phyloP scores from a whole-genome alignment of 2,329 filamentous ascomycete species.

The Purpureocillium takamizusanense region DNA sequence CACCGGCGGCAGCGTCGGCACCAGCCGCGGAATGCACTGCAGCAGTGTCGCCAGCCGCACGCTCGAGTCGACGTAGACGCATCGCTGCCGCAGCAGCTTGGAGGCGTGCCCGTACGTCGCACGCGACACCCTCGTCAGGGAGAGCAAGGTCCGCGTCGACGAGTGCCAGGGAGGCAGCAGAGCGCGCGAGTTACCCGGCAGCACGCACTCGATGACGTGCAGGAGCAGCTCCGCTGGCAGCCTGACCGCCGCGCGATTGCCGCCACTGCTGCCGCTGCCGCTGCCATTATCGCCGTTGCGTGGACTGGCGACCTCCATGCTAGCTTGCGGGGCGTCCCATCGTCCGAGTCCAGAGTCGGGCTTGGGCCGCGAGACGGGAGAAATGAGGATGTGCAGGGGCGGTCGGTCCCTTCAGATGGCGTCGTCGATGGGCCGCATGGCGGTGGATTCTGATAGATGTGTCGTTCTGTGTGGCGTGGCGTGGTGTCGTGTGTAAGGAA shows the following conservation, averaged over 20 bases:
- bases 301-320: no score
- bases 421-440: no score
- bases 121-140: constrained; percentile 32
- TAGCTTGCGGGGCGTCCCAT: no score
- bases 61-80: constrained; percentile 32
- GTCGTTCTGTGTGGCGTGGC: no score
- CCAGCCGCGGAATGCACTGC: constrained; percentile 21
- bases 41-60: constrained; percentile 23
- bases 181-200: constrained; percentile 18
- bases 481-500: no score
- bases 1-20: constrained; percentile 17
- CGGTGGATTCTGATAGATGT: no score
- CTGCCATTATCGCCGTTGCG: no score
- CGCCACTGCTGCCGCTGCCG: not conserved
- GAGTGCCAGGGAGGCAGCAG: constrained; percentile 28
- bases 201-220: constrained; percentile 23
- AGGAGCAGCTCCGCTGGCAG: constrained; percentile 26
- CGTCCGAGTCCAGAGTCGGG: no score
- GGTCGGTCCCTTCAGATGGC: no score
- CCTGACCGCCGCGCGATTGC: not conserved
- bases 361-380: no score
- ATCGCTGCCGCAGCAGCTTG: constrained; percentile 33
- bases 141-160: constrained; percentile 32
- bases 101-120: constrained; percentile 30
- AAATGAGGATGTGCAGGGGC: no score